Evolutionary conservation across 805 yeast species (phyloP), one percentile per base, ranked within the genome.

Genomic region (Lachancea fermentati): DNA sequence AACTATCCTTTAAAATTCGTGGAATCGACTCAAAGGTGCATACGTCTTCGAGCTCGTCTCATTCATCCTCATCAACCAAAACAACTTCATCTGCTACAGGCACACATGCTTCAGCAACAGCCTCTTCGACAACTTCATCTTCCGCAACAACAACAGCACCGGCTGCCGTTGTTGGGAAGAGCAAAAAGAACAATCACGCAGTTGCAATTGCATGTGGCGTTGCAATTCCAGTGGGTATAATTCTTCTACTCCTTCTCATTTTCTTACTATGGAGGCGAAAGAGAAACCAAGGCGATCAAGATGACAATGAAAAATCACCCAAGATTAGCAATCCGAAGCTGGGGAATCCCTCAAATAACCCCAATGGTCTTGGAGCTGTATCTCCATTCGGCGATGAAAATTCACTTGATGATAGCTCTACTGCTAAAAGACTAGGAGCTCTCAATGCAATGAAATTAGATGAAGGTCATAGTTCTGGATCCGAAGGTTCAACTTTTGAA

Each of bases 191-290:
- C 32, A 69, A 67, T 38, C 81, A 75, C 48, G 73, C 75, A 2
- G 67, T 85, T n/a, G 96, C 95, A 0, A 84, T 91, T 55, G 95
- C 89, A 1, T 73, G 89, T 44, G 97, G 96, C 41, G 89, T 85
- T n/a, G 85, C 82, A 2, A 72, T 93, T 34, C 95, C 96, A 1
- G 63, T 76, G 3, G 72, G 72, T 2, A 51, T 84, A 0, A 51
- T 79, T 6, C 49, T 78, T 2, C 71, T 76, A 0, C 68, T 67
- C 0, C 37, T 74, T 1, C 24, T 80, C 2, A 36, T 86, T 4
- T 65, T 81, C 46, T 68, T 73, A 50, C 76, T 85, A 52, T 78
- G 78, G 51, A 72, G 73, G 67, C 67, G 72, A 55, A 54, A 65
- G 45, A 42, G 53, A 15, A 43, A 52, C 15, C 58, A 60, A 22